phyloP scores from a whole-genome alignment of 2,329 filamentous ascomycete genomes.

The Leptographium galeiforme region DNA sequence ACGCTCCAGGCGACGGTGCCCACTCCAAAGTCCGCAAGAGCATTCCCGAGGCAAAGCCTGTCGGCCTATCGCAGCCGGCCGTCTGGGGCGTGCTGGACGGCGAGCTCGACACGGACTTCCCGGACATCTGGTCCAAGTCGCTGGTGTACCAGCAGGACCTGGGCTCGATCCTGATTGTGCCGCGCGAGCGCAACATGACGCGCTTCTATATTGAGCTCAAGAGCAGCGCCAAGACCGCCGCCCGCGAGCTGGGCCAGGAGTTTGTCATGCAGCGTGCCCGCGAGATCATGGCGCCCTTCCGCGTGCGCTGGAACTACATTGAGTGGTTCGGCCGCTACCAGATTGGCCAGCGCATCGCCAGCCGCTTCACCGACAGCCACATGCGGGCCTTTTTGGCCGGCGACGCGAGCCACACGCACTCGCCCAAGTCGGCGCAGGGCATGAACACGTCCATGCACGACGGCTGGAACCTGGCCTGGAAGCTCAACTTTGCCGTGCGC shows the following conservation, averaged over 20 bases:
- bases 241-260: slow-evolving; percentile 30
- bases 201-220: slow-evolving; percentile 48
- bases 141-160: slow-evolving; percentile 53
- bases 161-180: slow-evolving; percentile 61
- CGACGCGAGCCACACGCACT: slow-evolving; percentile 54
- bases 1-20: slow-evolving; percentile 46
- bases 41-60: slow-evolving; percentile 29
- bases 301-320: slow-evolving; percentile 42
- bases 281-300: slow-evolving; percentile 46
- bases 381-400: slow-evolving; percentile 47
- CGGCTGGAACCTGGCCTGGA: slow-evolving; percentile 50
- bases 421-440: slow-evolving; percentile 52
- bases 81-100: slow-evolving; percentile 63
- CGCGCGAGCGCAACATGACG: slow-evolving; percentile 60
- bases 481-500: slow-evolving; percentile 40
- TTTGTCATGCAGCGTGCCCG: slow-evolving; percentile 54
- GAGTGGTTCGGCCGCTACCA: slow-evolving; percentile 64
- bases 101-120: slow-evolving; percentile 57
- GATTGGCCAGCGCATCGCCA: slow-evolving; percentile 58
- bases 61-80: slow-evolving; percentile 17
- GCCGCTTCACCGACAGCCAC: slow-evolving; percentile 50
- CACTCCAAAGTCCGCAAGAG: slow-evolving; percentile 56
- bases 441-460: slow-evolving; percentile 50
- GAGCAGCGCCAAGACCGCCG: slow-evolving; percentile 14
- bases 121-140: slow-evolving; percentile 63